These are phyloP conservation scores for Cenchrus fungigraminus DNA, from an alignment of 176 grass and related monocot genomes.

Conservation along the genomic window DNA sequence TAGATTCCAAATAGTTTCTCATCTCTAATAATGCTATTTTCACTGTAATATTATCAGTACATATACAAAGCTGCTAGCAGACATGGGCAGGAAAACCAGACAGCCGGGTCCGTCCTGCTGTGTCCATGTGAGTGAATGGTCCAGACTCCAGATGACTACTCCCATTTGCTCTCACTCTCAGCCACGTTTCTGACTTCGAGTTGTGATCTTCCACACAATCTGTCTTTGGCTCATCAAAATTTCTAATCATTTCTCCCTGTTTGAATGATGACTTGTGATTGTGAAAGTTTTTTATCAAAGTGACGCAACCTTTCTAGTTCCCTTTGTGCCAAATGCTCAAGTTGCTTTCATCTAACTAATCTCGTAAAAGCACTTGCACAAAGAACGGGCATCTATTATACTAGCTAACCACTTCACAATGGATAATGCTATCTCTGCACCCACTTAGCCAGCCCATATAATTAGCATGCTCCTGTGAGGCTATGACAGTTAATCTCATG, in stretches of 20 bases:
- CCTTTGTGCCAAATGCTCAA: constrained; percentile 26
- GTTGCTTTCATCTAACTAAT: constrained; percentile 31
- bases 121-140: constrained; percentile 37
- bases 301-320: background rate
- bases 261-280: background rate
- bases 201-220: background rate
- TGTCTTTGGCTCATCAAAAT: background rate
- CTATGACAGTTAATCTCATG: background rate
- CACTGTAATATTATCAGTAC: background rate
- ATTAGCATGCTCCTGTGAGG: constrained; percentile 17
- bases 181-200: background rate
- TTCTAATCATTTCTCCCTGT: background rate
- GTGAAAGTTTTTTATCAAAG: constrained; percentile 17
- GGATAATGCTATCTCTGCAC: background rate
- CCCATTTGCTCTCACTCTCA: background rate
- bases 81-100: constrained; percentile 8
- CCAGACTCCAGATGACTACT: constrained; percentile 19
- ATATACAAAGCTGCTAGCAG: background rate
- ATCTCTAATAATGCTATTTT: background rate
- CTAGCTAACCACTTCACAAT: background rate
- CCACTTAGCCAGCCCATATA: background rate
- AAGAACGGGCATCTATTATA: background rate
- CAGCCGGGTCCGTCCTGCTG: background rate
- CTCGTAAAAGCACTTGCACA: constrained; percentile 6
- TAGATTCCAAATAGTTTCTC: background rate